A percentile compares a stretch with the other conserved stretches of the same genome.
phyloP scores from a whole-genome alignment of 257 asterid species.

The Solanum boliviense region DNA sequence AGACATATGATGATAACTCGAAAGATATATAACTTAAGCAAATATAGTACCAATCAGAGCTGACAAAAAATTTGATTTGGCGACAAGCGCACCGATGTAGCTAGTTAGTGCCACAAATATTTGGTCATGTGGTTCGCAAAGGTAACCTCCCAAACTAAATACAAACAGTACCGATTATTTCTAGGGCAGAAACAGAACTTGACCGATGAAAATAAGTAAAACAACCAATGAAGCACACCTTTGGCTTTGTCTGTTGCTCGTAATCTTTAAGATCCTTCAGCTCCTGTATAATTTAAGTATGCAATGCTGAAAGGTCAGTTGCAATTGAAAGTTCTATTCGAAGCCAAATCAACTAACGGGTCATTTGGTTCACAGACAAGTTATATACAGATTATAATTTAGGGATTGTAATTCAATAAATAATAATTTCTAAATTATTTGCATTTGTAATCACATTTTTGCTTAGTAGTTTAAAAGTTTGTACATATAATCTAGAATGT shows the following conservation, averaged over 20 bases:
- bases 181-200: neutral
- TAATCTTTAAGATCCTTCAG: slow-evolving; percentile 67
- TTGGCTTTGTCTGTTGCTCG: slow-evolving; percentile 84
- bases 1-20: neutral
- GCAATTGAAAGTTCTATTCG: neutral
- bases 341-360: neutral
- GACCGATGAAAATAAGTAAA: neutral
- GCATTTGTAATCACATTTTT: neutral
- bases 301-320: neutral
- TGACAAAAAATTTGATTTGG: neutral
- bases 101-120: neutral
- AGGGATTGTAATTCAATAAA: neutral
- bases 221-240: slow-evolving; percentile 32
- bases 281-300: slow-evolving; percentile 45
- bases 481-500: neutral
- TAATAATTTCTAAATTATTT: neutral
- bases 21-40: neutral
- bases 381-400: neutral
- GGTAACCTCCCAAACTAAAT: neutral
- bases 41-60: neutral
- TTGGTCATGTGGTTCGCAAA: neutral
- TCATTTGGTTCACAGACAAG: neutral
- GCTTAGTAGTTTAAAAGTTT: neutral
- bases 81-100: neutral
- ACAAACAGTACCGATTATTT: neutral